Conservation (phyloP, 73 alveolate genomes). For the Blepharisma japonicum region DNA sequence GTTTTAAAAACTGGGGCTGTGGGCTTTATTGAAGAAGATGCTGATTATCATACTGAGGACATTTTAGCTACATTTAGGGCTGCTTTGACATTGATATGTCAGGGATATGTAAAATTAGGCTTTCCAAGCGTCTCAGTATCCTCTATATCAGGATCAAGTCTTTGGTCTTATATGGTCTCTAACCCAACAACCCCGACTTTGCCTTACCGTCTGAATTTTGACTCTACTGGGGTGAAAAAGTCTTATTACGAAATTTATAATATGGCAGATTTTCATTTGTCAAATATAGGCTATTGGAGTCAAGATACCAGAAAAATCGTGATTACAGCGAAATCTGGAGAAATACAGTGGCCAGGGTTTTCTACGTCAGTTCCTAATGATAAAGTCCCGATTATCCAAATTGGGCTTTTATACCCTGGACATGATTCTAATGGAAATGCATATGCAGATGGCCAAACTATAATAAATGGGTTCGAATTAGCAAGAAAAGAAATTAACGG, state of each 20-base stretch:
- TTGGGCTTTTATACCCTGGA: slow-evolving; percentile 24
- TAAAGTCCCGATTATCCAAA: slow-evolving; percentile 12
- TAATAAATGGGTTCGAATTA: slow-evolving; percentile 14
- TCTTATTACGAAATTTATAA: slow-evolving; percentile 12
- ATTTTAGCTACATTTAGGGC: neutral
- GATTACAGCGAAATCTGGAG: neutral
- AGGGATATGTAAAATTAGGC: slow-evolving; percentile 5
- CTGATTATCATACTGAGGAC: slow-evolving; percentile 3
- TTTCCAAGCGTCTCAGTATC: neutral
- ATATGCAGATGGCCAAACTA: neutral
- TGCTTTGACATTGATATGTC: slow-evolving; percentile 2
- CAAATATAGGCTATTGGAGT: slow-evolving; percentile 24
- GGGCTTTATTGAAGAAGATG: slow-evolving; percentile 10
- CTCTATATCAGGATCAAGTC: neutral
- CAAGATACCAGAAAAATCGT: neutral
- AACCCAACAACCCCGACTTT: slow-evolving; percentile 20
- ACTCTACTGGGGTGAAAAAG: slow-evolving; percentile 4
- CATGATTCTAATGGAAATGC: slow-evolving; percentile 19
- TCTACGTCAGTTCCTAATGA: slow-evolving; percentile 21
- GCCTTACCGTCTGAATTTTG: slow-evolving; percentile 1
- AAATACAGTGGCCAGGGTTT: slow-evolving; percentile 31
- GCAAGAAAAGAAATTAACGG: neutral
- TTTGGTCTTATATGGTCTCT: neutral
- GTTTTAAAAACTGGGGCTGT: slow-evolving; percentile 30
- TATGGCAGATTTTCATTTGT: neutral